Base-by-base conservation (phyloP, 768 basidiomycete genomes). In the Suillus hirtellus region DNA sequence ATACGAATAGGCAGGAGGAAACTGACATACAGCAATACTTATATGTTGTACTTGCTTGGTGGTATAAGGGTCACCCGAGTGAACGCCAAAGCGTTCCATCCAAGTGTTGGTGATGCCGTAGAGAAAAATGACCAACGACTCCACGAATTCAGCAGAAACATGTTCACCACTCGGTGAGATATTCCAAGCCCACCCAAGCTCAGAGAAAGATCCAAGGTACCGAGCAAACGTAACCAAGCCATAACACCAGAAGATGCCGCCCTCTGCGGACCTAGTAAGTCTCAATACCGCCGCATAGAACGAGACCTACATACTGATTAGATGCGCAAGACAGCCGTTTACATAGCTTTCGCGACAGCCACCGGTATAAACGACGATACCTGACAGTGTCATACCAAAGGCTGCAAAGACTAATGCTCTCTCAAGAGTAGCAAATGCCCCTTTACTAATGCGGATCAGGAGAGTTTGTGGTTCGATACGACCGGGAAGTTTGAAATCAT, bases 141-240 rank as follows among this genome's bases (percentile, higher is more conserved):
- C 93, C 63, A 88, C 81, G 60, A 92, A 89, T 73, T 94, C 92
- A 6, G 88, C 91, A 8, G 88, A 86, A 9, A 83, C 80, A 52
- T 77, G 77, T 27, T 77, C 76, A 24, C 79, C 78, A 4, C 76
- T 73, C 0, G 87, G 89, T 0, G 86, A 79, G 34, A 82, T 78
- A 72, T 99, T 99, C 96, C 96, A 99, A 17, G 96, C 93, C 96
- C 96, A 99, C 4, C 96, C 96, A 37, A 86, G 76, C 56, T 92
- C 87, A 27, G 93, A 84, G 73, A 89, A 95, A 6, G 92, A 86
- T 34, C 96, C 96, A 55, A 96, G 85, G 79, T 92, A 99, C n/a
- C 96, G 90, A n/a, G 87, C 91, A 73, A 97, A 99, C 0, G 92
- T 87, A 58, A 92, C 73, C 6, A 98, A 76, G 8, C 96, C 96